Evolutionary conservation across 768 basidiomycete species (phyloP), one percentile per base, ranked within the genome.

Genomic region (Mycena kentingensis): DNA sequence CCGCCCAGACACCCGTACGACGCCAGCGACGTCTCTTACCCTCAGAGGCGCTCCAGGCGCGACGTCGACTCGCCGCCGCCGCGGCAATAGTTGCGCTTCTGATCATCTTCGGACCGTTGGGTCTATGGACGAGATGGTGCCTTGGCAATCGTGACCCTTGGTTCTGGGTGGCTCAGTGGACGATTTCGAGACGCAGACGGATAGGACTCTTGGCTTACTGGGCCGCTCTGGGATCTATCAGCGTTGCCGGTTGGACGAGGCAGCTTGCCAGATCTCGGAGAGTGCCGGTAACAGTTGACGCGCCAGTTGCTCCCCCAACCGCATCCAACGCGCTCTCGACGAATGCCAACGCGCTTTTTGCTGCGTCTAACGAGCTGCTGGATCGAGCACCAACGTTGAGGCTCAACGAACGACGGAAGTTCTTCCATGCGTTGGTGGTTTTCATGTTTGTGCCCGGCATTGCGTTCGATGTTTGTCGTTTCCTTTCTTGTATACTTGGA

Each of bases 361-460:
- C 95, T 64, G 90, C 90, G 39, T 90, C 93, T 2, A 89, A 94
- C 69, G 93, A 93, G 69, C 36, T 60, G 5, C 52, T 60, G 27
- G 58, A 60, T 47, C 86, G 83, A 55, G 88, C 96, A 54, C 93
- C 94, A 19, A 93, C 91, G 47, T 73, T 98, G 49, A 84, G 88
- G 41, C 73, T 98, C 58, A 98, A 99, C 67, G 91, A 90, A 22
- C 79, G 97, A 54, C 80, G 97, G 45, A 99, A 99, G 70, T 98
- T 90, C 70, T 99, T 99, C 73, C 97, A 99, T 72, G 93, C 85
- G 21, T 76, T 98, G 48, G 93, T 96, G 2, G 94, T 98, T 39
- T 77, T 91, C 25, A 97, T 98, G 95, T 98, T 99, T 65, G 73
- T 96, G 27, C 97, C 97, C 6, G 97, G 97, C 0, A 84, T 98